Conservation (phyloP, 106 monocot genomes). For the Amphibolis antarctica region DNA sequence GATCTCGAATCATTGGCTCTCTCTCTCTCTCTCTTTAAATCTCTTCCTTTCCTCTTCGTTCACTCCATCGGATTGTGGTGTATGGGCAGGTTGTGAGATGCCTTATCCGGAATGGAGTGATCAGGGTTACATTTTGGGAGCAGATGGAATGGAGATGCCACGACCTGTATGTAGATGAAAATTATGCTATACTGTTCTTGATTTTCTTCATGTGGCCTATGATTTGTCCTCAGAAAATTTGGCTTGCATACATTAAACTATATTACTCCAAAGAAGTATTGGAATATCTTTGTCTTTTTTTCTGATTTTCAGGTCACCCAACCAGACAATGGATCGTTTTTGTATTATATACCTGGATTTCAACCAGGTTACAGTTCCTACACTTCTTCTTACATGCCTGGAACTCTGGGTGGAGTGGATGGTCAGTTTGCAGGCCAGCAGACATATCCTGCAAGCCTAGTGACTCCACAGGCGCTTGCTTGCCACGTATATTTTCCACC, state of each 20-base stretch:
- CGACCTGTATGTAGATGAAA: constrained; percentile 37
- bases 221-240: no score
- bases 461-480: constrained; percentile 22
- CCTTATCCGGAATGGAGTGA: constrained; percentile 38
- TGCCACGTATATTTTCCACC: constrained; percentile 51
- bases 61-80: background rate
- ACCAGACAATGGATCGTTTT: constrained; percentile 41
- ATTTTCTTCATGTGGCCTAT: no score
- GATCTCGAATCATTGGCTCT: background rate
- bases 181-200: background rate
- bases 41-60: background rate
- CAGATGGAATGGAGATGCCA: constrained; percentile 31
- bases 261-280: no score
- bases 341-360: constrained; percentile 47
- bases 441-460: constrained; percentile 26
- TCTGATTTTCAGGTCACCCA: constrained; percentile 40
- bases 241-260: no score
- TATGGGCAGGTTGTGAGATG: constrained; percentile 18
- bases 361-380: constrained; percentile 45
- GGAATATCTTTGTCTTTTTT: background rate
- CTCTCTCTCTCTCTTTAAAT: no score
- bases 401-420: constrained; percentile 39
- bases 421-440: constrained; percentile 61
- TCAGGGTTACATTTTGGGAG: constrained; percentile 25
- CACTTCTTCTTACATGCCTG: constrained; percentile 25